phyloP scores from a whole-genome alignment of 768 basidiomycete genomes.

The Lactarius evosmus region DNA sequence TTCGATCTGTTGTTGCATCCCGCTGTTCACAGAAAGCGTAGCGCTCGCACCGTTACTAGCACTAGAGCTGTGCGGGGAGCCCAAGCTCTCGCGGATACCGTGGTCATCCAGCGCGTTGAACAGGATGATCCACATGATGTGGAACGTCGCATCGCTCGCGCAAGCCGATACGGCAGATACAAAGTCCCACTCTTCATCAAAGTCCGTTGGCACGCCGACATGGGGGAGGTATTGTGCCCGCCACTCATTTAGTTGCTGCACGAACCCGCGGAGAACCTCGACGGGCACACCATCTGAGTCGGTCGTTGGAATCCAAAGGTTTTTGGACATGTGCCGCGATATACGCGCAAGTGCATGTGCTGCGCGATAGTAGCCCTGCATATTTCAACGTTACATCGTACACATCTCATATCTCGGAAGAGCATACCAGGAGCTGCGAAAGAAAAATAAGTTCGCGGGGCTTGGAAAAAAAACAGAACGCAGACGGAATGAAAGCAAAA shows the following conservation, averaged over 20 bases:
- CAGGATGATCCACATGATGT: slow-evolving; percentile 86
- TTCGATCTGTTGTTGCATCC: slow-evolving; percentile 49
- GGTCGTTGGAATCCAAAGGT: slow-evolving; percentile 75
- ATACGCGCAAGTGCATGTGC: slow-evolving; percentile 81
- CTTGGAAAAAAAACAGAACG: neutral
- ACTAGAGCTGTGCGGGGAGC: slow-evolving; percentile 43
- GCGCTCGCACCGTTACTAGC: slow-evolving; percentile 32
- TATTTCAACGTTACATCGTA: slow-evolving; percentile 22
- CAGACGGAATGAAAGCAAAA: neutral
- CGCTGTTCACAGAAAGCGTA: slow-evolving; percentile 37
- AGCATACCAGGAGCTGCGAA: slow-evolving; percentile 63
- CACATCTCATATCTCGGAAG: slow-evolving; percentile 15
- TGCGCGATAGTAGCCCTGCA: slow-evolving; percentile 79
- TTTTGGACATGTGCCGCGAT: slow-evolving; percentile 75
- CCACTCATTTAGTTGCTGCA: slow-evolving; percentile 64
- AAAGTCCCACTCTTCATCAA: slow-evolving; percentile 88
- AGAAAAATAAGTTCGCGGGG: slow-evolving; percentile 21
- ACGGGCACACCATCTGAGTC: slow-evolving; percentile 76
- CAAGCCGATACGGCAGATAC: slow-evolving; percentile 68
- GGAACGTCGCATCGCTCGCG: slow-evolving; percentile 87
- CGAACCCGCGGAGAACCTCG: slow-evolving; percentile 56
- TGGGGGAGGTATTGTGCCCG: slow-evolving; percentile 67
- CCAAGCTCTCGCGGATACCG: slow-evolving; percentile 68
- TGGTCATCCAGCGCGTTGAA: slow-evolving; percentile 82
- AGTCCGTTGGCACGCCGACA: slow-evolving; percentile 85